phyloP scores from a whole-genome alignment of 257 asterid species.

The Penstemon davidsonii region DNA sequence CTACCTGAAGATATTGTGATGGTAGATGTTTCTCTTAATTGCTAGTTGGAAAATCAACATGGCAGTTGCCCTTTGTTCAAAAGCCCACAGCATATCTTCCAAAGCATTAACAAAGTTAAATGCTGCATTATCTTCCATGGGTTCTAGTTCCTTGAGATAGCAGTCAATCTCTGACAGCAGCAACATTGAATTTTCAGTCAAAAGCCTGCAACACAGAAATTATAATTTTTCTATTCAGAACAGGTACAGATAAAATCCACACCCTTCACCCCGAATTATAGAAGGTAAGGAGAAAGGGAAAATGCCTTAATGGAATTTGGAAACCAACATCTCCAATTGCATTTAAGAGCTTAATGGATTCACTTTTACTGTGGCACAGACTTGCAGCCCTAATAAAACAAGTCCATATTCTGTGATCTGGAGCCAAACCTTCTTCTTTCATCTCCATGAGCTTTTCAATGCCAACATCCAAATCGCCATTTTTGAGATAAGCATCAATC shows the following conservation, averaged over 20 bases:
- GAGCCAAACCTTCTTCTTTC: conserved; percentile 71
- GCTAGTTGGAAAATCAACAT: conserved; percentile 92
- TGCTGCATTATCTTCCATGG: conserved; percentile 77
- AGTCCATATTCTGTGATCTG: conserved; percentile 88
- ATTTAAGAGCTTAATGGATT: conserved; percentile 61
- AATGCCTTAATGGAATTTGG: conserved; percentile 74
- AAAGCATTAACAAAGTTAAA: conserved; percentile 88
- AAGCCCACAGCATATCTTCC: conserved; percentile 93
- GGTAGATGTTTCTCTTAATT: conserved; percentile 74
- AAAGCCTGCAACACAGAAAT: conserved; percentile 55
- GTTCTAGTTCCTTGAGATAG: conserved; percentile 65
- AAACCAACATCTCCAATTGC: conserved; percentile 81
- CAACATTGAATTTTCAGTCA: conserved; percentile 59
- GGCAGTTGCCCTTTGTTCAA: conserved; percentile 91
- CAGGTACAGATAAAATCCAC: conserved; percentile 18
- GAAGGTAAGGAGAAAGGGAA: conserved; percentile 22
- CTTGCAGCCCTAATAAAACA: conserved; percentile 90
- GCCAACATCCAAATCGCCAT: conserved; percentile 68
- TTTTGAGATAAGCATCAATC: conserved; percentile 85
- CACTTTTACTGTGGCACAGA: conserved; percentile 48
- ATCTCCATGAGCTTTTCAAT: conserved; percentile 71
- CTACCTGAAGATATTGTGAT: conserved; percentile 70
- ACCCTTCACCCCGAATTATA: conserved; percentile 17
- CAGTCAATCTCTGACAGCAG: conserved; percentile 70
- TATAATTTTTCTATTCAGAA: conserved; percentile 25